A percentile compares a stretch with the other conserved stretches of the same genome.
phyloP scores from a whole-genome alignment of 148 eudicot genomes.

The Diospyros kaki region DNA sequence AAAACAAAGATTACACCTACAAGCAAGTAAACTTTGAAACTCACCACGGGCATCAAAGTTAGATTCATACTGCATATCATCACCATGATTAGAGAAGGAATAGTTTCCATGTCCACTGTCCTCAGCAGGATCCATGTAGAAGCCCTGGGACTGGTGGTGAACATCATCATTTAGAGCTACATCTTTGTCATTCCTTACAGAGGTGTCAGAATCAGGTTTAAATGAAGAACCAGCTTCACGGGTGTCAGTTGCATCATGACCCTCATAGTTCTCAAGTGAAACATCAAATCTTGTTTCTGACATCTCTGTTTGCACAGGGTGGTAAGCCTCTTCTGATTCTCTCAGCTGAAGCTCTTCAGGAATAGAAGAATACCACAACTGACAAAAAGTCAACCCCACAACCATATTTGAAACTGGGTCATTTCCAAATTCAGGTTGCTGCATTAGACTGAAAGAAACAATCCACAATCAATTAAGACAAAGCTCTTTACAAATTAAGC shows the following conservation, averaged over 20 bases:
- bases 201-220: conserved; percentile 53
- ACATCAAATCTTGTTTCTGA: conserved; percentile 18
- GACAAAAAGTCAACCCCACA: conserved; percentile 60
- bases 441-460: conserved; percentile 18
- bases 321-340: conserved; percentile 26
- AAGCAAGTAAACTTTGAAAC: conserved; percentile 19
- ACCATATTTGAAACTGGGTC: conserved; percentile 67
- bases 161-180: conserved; percentile 10
- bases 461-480: conserved; percentile 6
- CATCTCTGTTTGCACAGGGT: conserved; percentile 36
- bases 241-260: conserved; percentile 37
- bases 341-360: conserved; percentile 39
- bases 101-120: conserved; percentile 24
- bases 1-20: conserved; percentile 3
- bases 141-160: conserved; percentile 22
- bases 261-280: conserved; percentile 29
- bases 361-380: conserved; percentile 56
- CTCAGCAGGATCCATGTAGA: conserved; percentile 34
- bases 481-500: background rate
- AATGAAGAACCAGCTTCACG: conserved; percentile 28
- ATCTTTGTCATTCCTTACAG: conserved; percentile 57
- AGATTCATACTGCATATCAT: conserved; percentile 33
- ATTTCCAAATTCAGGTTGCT: conserved; percentile 38
- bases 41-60: conserved; percentile 48
- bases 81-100: conserved; percentile 22